Evolutionary conservation across 177 flowering plant species (phyloP).

Genomic region (Telopea speciosissima): DNA sequence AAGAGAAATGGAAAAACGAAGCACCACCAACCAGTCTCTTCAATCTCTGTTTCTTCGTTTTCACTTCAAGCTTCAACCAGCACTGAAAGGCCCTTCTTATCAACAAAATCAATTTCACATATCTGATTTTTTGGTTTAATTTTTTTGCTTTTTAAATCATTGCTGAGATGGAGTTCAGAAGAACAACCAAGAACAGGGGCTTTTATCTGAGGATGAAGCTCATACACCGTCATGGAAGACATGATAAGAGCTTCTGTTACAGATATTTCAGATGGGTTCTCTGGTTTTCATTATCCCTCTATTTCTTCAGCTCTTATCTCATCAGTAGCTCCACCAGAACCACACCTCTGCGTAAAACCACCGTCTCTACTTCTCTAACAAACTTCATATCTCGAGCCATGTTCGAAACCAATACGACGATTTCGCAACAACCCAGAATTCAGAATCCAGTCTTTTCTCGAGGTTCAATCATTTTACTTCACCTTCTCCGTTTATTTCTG

Average conservation of each 20-base stretch:
- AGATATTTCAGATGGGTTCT: slow-evolving; percentile 58
- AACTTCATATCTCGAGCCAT: slow-evolving; percentile 42
- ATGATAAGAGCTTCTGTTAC: slow-evolving; percentile 23
- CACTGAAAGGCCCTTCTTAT: slow-evolving; percentile 32
- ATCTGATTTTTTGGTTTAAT: slow-evolving; percentile 1
- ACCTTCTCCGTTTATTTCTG: background rate
- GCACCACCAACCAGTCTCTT: slow-evolving; percentile 21
- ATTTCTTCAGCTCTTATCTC: slow-evolving; percentile 51
- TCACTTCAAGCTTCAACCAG: slow-evolving; percentile 25
- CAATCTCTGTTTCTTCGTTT: slow-evolving; percentile 26
- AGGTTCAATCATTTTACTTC: background rate
- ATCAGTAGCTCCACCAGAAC: slow-evolving; percentile 24
- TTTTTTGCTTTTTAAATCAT: background rate
- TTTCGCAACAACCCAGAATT: slow-evolving; percentile 11
- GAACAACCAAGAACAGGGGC: slow-evolving; percentile 29
- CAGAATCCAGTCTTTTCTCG: background rate
- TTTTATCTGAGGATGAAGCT: slow-evolving; percentile 48
- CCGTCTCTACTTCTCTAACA: slow-evolving; percentile 23
- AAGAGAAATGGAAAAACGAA: slow-evolving; percentile 6
- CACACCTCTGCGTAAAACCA: slow-evolving; percentile 25
- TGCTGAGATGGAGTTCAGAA: slow-evolving; percentile 22
- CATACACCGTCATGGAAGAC: slow-evolving; percentile 26
- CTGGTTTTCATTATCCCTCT: slow-evolving; percentile 56
- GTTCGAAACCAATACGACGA: slow-evolving; percentile 28
- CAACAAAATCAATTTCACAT: slow-evolving; percentile 11